A percentile compares a stretch with the other conserved stretches of the same genome.
Evolutionary conservation across 2,329 filamentous ascomycete species (phyloP).

Genomic region (Cladosporium sp.): DNA sequence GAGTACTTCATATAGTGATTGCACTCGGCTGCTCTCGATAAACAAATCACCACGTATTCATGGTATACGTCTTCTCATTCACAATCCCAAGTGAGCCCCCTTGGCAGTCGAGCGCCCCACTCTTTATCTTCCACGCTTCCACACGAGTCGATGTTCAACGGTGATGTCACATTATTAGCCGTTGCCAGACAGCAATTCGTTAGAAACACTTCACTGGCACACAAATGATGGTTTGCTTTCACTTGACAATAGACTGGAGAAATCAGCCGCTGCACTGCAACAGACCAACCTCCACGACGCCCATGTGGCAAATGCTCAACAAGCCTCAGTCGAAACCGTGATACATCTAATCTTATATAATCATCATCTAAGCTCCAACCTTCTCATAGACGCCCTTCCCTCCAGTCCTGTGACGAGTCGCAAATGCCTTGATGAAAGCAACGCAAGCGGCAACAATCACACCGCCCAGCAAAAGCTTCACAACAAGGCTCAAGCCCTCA

Average conservation of each 20-base stretch:
- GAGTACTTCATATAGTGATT: background rate
- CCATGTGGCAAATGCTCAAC: background rate
- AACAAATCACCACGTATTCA: background rate
- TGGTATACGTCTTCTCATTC: background rate
- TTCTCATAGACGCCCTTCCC: constrained; percentile 32
- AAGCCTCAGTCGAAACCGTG: background rate
- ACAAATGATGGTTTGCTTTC: background rate
- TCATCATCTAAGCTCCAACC: constrained; percentile 17
- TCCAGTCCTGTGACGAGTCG: constrained; percentile 19
- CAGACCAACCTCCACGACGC: background rate
- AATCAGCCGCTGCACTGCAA: background rate
- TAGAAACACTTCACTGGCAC: background rate
- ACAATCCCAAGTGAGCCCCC: background rate
- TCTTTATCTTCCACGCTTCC: background rate
- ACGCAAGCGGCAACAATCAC: constrained; percentile 45
- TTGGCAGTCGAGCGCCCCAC: constrained; percentile 1
- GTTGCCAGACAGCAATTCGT: background rate
- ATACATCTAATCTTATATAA: constrained; percentile 5
- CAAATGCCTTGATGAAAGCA: constrained; percentile 28
- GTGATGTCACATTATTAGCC: constrained; percentile 1
- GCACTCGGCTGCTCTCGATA: background rate
- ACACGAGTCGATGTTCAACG: background rate
- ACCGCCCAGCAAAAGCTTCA: constrained; percentile 48
- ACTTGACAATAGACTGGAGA: background rate
- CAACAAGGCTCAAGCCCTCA: constrained; percentile 42